Conservation (phyloP, 306 rosid genomes). For the Corylus americana region DNA sequence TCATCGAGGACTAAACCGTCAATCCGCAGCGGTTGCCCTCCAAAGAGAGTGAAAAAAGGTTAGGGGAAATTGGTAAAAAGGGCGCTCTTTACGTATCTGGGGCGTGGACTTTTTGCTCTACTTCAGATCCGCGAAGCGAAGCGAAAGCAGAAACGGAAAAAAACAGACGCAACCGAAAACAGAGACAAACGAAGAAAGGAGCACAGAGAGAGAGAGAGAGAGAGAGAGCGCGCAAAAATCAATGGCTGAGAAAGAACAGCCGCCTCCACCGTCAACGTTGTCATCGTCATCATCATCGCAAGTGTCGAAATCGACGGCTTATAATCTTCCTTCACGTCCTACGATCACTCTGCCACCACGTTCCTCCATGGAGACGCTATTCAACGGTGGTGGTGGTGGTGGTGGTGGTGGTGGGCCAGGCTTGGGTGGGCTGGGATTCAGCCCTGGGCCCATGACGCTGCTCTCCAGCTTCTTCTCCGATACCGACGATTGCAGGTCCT, state of each 20-base stretch:
- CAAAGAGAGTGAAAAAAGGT: neutral
- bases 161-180: neutral
- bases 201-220: conserved; percentile 2
- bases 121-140: conserved; percentile 47
- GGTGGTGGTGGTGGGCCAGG: conserved; percentile 29
- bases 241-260: conserved; percentile 49
- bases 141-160: conserved; percentile 4
- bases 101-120: conserved; percentile 70
- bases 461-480: conserved; percentile 63
- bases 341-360: conserved; percentile 63
- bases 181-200: neutral
- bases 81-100: conserved; percentile 10
- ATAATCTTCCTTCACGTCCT: conserved; percentile 30
- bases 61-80: neutral
- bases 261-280: conserved; percentile 18
- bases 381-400: conserved; percentile 32
- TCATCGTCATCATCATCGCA: conserved; percentile 30
- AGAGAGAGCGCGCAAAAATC: neutral
- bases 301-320: conserved; percentile 24
- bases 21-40: neutral
- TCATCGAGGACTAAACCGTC: conserved; percentile 19
- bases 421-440: conserved; percentile 40
- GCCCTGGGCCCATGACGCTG: conserved; percentile 89
- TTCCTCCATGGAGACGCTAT: conserved; percentile 53
- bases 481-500: conserved; percentile 62